These are phyloP conservation scores for Leucoagaricus sp. DNA, from an alignment of 1,284 basidiomycete genomes.

Conservation along the genomic window DNA sequence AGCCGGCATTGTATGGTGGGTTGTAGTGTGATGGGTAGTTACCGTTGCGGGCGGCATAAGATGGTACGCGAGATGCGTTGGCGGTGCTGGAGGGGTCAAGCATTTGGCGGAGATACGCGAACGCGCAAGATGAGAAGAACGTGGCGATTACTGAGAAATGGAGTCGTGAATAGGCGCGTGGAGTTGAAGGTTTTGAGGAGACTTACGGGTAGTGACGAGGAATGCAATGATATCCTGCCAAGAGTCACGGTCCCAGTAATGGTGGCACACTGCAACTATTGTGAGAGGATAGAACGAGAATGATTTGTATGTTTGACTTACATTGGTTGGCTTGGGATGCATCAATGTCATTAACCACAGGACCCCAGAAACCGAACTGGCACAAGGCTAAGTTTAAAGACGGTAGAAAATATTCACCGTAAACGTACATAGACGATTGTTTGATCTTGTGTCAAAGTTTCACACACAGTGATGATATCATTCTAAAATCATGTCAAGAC, in stretches of 20 bases:
- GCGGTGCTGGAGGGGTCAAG: constrained; percentile 56
- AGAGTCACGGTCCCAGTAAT: constrained; percentile 58
- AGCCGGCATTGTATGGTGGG: constrained; percentile 34
- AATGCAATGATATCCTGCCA: constrained; percentile 63
- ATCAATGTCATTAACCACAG: constrained; percentile 37
- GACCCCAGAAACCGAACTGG: constrained; percentile 48
- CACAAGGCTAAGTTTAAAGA: constrained; percentile 8
- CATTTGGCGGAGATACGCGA: constrained; percentile 71
- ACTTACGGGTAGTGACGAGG: constrained; percentile 51
- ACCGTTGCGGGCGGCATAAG: constrained; percentile 27
- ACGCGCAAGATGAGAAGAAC: constrained; percentile 62
- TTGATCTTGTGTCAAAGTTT: constrained; percentile 33
- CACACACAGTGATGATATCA: constrained; percentile 54
- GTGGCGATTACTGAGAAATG: constrained; percentile 45
- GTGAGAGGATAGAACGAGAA: not conserved
- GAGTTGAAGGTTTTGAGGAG: not conserved
- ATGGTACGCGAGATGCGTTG: constrained; percentile 34
- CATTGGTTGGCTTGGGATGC: constrained; percentile 43
- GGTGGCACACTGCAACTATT: constrained; percentile 43
- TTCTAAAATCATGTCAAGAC: constrained; percentile 32
- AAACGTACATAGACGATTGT: constrained; percentile 34
- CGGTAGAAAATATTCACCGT: not conserved
- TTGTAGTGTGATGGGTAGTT: constrained; percentile 40
- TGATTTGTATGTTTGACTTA: constrained; percentile 31
- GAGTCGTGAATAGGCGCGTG: not conserved